Conservation (phyloP, 2,329 filamentous ascomycete genomes). For the Neopestalotiopsis rosae region DNA sequence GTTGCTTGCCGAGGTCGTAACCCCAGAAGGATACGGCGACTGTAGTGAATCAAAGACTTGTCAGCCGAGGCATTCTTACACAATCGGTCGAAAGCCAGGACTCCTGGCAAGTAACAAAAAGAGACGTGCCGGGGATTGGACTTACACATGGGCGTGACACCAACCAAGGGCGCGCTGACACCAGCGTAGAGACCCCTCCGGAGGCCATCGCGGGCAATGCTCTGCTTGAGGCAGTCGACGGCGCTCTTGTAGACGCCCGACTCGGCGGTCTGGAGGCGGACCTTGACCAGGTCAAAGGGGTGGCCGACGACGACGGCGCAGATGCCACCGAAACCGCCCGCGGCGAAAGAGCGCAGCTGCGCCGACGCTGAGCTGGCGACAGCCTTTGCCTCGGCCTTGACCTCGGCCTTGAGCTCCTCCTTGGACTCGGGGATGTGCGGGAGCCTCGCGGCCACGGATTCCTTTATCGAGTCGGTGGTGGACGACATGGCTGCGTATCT, state of each 20-base stretch:
- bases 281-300: slow-evolving; percentile 97
- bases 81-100: no score
- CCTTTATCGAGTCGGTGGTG: slow-evolving; percentile 38
- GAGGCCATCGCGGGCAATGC: slow-evolving; percentile 84
- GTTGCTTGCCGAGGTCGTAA: slow-evolving; percentile 92
- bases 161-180: slow-evolving; percentile 90
- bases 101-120: not conserved
- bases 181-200: slow-evolving; percentile 89
- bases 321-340: slow-evolving; percentile 90
- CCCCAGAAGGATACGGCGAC: slow-evolving; percentile 80
- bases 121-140: slow-evolving; percentile 29
- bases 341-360: slow-evolving; percentile 79
- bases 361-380: slow-evolving; percentile 45
- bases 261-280: slow-evolving; percentile 94
- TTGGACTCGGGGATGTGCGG: slow-evolving; percentile 51
- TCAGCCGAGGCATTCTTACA: not conserved
- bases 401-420: slow-evolving; percentile 49
- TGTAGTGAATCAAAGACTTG: slow-evolving; percentile 32
- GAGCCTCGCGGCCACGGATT: slow-evolving; percentile 42
- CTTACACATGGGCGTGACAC: slow-evolving; percentile 99
- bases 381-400: slow-evolving; percentile 46
- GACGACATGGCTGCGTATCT: slow-evolving; percentile 16
- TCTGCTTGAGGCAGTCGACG: slow-evolving; percentile 89
- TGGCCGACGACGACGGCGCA: slow-evolving; percentile 95
- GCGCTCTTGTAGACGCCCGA: slow-evolving; percentile 89